Percentiles rank a stretch among this genome's conserved stretches.
Conservation (phyloP, 2,329 filamentous ascomycete genomes). For the Penicillium sp. region DNA sequence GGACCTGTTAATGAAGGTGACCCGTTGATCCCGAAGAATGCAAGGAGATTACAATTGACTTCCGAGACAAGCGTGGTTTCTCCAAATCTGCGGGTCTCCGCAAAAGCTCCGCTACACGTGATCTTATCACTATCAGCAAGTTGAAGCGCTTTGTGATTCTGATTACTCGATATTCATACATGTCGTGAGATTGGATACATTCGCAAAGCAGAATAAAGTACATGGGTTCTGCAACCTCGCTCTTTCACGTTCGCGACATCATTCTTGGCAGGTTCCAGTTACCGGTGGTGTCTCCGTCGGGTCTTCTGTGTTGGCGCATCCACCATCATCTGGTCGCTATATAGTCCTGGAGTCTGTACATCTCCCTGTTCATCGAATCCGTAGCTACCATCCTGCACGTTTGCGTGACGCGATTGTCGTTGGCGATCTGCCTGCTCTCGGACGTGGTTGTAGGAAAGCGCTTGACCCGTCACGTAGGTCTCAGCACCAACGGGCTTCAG, state of each 20-base stretch:
- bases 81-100: slow-evolving; percentile 21
- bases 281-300: slow-evolving; percentile 19
- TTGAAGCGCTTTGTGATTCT: not conserved
- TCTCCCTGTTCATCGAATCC: slow-evolving; percentile 31
- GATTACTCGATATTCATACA: slow-evolving; percentile 18
- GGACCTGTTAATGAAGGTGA: not conserved
- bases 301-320: slow-evolving; percentile 30
- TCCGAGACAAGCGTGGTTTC: slow-evolving; percentile 2
- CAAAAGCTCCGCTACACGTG: slow-evolving; percentile 27
- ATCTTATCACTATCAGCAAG: slow-evolving; percentile 15
- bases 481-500: slow-evolving; percentile 39
- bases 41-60: not conserved
- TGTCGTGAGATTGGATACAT: slow-evolving; percentile 16
- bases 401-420: slow-evolving; percentile 30
- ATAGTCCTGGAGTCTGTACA: slow-evolving; percentile 25
- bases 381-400: slow-evolving; percentile 32
- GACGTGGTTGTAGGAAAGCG: slow-evolving; percentile 29
- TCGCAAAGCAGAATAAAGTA: not conserved
- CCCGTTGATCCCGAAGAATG: not conserved
- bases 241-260: not conserved
- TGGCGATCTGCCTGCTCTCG: slow-evolving; percentile 41
- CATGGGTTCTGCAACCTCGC: not conserved
- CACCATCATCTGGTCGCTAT: slow-evolving; percentile 41
- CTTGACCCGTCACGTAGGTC: slow-evolving; percentile 9
- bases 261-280: not conserved